phyloP scores from a whole-genome alignment of 2,329 filamentous ascomycete species.

The Myriosclerotinia duriaeana region DNA sequence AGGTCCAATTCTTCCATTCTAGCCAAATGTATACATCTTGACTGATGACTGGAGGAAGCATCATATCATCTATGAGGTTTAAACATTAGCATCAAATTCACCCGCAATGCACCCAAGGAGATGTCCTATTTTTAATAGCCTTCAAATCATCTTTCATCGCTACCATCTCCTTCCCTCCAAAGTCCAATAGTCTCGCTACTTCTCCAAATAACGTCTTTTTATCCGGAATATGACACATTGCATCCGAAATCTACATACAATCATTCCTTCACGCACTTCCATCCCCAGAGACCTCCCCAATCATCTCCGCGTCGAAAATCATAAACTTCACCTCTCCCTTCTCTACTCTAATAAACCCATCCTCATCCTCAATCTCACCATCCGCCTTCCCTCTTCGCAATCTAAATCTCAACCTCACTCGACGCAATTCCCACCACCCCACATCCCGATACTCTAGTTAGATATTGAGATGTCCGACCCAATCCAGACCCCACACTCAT shows the following conservation, averaged over 20 bases:
- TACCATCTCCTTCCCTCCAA: constrained; percentile 54
- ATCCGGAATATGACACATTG: constrained; percentile 59
- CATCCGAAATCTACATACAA: constrained; percentile 62
- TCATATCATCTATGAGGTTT: constrained; percentile 53
- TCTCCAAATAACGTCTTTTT: constrained; percentile 60
- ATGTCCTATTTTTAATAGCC: constrained; percentile 53
- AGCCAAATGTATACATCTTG: constrained; percentile 51
- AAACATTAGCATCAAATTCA: constrained; percentile 5
- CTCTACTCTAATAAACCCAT: constrained; percentile 31
- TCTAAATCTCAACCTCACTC: constrained; percentile 58
- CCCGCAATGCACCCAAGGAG: neutral
- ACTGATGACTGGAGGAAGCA: constrained; percentile 57
- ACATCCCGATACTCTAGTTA: no score
- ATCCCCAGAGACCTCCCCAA: constrained; percentile 52
- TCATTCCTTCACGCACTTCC: constrained; percentile 48
- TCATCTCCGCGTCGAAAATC: constrained; percentile 61
- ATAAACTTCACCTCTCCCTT: constrained; percentile 52
- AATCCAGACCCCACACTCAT: constrained; percentile 62
- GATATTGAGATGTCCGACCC: constrained; percentile 52
- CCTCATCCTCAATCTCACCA: constrained; percentile 40
- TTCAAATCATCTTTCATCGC: constrained; percentile 45
- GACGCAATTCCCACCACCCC: constrained; percentile 61
- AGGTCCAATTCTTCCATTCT: no score
- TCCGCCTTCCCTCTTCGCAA: constrained; percentile 47
- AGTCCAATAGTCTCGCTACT: constrained; percentile 48